Evolutionary conservation across 176 grass and related monocot species (phyloP).

Genomic region (Avena eriantha): DNA sequence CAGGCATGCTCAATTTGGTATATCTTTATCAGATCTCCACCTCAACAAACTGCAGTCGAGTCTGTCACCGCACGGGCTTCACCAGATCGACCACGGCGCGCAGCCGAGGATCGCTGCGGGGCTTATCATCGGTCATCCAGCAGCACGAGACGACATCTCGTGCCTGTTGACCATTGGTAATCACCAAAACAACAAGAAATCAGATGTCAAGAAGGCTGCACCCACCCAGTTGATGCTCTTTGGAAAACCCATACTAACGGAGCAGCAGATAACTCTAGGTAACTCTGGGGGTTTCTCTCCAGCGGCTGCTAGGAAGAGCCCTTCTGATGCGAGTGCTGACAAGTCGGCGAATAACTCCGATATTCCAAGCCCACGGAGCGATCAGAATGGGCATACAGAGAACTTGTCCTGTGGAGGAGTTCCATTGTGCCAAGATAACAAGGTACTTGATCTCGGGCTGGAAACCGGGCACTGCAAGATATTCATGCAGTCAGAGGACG

Average conservation of each 20-base stretch:
- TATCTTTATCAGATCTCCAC: slow-evolving; percentile 83
- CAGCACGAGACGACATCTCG: slow-evolving; percentile 68
- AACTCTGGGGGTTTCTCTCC: slow-evolving; percentile 41
- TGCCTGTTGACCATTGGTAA: slow-evolving; percentile 86
- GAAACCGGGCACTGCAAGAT: slow-evolving; percentile 93
- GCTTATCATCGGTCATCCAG: slow-evolving; percentile 53
- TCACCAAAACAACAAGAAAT: slow-evolving; percentile 63
- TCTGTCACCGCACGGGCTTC: slow-evolving; percentile 56
- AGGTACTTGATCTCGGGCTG: slow-evolving; percentile 56
- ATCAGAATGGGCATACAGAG: slow-evolving; percentile 42
- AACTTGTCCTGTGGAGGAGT: slow-evolving; percentile 40
- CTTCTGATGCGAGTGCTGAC: slow-evolving; percentile 48
- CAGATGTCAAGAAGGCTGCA: slow-evolving; percentile 53
- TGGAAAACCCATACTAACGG: slow-evolving; percentile 82
- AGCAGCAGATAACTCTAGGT: slow-evolving; percentile 83
- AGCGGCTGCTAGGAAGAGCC: slow-evolving; percentile 41
- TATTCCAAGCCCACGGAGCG: slow-evolving; percentile 48
- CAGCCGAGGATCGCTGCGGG: slow-evolving; percentile 64
- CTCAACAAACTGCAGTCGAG: slow-evolving; percentile 77
- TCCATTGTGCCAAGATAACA: slow-evolving; percentile 42
- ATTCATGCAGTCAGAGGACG: slow-evolving; percentile 93
- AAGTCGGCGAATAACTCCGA: slow-evolving; percentile 53
- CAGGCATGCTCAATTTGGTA: slow-evolving; percentile 99
- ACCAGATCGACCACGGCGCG: slow-evolving; percentile 53
- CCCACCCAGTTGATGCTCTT: slow-evolving; percentile 80